A percentile compares a stretch with the other conserved stretches of the same genome.
These are phyloP conservation scores for Colletotrichum agaves DNA, from an alignment of 2,329 filamentous ascomycete species.

Conservation along the genomic window DNA sequence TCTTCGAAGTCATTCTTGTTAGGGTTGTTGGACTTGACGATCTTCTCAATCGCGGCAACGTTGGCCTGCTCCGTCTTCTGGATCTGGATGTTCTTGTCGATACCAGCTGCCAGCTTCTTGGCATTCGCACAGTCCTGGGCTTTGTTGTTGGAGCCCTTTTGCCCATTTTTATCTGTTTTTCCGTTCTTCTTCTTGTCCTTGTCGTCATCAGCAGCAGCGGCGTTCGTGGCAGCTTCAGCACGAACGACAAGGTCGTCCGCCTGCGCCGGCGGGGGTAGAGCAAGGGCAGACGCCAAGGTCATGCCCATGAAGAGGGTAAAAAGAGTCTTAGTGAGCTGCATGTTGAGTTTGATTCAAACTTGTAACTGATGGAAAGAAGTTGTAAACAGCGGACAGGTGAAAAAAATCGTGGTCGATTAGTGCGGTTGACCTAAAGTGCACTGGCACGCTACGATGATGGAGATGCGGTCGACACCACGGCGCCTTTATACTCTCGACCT, in stretches of 20 bases:
- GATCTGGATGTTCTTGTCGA: conserved; percentile 40
- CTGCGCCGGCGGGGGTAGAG: conserved; percentile 10
- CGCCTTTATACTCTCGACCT: conserved; percentile 15
- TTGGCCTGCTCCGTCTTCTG: conserved; percentile 40
- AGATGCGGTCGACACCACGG: neutral
- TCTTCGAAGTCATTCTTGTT: conserved; percentile 33
- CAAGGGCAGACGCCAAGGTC: conserved; percentile 14
- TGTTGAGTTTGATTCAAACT: neutral
- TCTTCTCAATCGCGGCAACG: conserved; percentile 17
- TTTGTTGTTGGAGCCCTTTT: neutral
- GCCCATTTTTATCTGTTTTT: neutral
- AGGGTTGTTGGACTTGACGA: conserved; percentile 30
- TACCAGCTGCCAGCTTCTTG: conserved; percentile 40
- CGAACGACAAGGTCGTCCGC: neutral
- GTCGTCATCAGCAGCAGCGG: neutral
- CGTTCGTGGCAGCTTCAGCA: neutral
- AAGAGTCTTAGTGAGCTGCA: conserved; percentile 17
- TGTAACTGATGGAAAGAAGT: neutral
- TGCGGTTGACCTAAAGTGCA: neutral
- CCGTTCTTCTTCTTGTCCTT: neutral
- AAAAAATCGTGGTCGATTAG: neutral
- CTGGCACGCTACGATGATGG: rapidly evolving
- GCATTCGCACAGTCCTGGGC: conserved; percentile 32
- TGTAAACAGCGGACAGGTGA: conserved; percentile 3
- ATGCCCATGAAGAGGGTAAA: conserved; percentile 20